Conservation (phyloP, 352 stramenopile species). For the Pythium sukuiense region DNA sequence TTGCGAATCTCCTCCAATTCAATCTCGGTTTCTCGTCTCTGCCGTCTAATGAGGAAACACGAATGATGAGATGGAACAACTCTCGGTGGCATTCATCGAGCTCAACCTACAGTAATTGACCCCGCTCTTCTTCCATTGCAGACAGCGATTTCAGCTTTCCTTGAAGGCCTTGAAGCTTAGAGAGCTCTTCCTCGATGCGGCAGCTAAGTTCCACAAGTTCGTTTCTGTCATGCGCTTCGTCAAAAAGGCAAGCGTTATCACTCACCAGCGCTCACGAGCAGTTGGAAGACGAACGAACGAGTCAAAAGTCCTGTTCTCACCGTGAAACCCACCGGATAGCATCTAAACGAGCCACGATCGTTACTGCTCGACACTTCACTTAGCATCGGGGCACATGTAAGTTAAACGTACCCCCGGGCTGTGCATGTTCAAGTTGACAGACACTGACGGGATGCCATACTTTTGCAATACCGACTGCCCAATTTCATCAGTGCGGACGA, state of each 20-base stretch:
- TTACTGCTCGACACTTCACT: not conserved
- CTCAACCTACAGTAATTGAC: not conserved
- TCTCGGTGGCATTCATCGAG: not conserved
- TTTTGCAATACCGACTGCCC: conserved; percentile 14
- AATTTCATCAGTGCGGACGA: conserved; percentile 24
- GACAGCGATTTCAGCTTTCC: not conserved
- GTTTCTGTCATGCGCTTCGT: not conserved
- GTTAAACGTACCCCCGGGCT: conserved; percentile 22
- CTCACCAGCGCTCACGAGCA: not conserved
- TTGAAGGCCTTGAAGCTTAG: not conserved
- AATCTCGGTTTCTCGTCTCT: not conserved
- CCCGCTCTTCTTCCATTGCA: not conserved
- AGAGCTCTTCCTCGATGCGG: not conserved
- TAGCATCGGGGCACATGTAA: not conserved
- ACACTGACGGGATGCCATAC: conserved; percentile 22
- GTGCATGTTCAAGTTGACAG: conserved; percentile 28
- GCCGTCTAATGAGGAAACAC: not conserved
- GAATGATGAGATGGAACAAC: not conserved
- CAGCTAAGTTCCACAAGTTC: not conserved
- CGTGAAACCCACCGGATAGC: conserved; percentile 5
- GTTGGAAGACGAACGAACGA: conserved; percentile 11
- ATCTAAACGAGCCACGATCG: not conserved
- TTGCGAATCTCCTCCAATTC: not conserved
- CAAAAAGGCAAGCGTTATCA: not conserved
- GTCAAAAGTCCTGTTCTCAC: conserved; percentile 3